Base-by-base conservation (phyloP, 164 flowering plant genomes). In the Saururus chinensis region DNA sequence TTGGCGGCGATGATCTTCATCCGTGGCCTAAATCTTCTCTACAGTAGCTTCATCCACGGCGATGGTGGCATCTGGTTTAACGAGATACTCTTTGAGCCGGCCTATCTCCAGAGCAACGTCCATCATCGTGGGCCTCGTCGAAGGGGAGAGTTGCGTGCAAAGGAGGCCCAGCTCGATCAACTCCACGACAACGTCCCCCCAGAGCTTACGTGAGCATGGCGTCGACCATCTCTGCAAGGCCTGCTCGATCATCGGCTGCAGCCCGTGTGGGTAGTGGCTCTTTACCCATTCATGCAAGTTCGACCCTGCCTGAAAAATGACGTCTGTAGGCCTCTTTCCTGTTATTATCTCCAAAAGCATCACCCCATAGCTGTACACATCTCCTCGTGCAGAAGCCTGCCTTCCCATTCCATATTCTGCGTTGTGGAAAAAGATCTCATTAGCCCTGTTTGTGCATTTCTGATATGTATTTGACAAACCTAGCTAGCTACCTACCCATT, bases 341-440 rank as follows among this genome's bases (percentile, higher is more conserved):
- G 82, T 77, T 21, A 87, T 60, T 3, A 86, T 82, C 69, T 92
- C 96, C 41, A 92, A 48, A 60, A 92, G 61, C 4, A 92, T 77
- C 0, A 92, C 87, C 9, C 98, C 98, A 51, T 77, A 89, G 67
- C 98, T 92, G 75, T 78, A 89, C 0, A 92, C 96, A 65, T 92
- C 98, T 66, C 96, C 95, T 63, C 83, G 66, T 9, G 84, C 78
- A 11, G 98, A 89, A 37, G 89, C 96, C 0, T 73, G 69, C 67
- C 70, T 84, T 16, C 98, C 98, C 79, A 86, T 51, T 45, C 88
- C 98, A 66, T 91, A 88, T 68, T 91, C 98, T 86, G 86, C 73
- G 68, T 56, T 42, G 37, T 2, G 37, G 4, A 30, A 30, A 30
- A 30, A 2, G 37, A 30, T 30, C 6, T 30, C 37, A 30, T 30